Base-by-base conservation (phyloP, 768 basidiomycete genomes). In the Termitomyces titanicus region DNA sequence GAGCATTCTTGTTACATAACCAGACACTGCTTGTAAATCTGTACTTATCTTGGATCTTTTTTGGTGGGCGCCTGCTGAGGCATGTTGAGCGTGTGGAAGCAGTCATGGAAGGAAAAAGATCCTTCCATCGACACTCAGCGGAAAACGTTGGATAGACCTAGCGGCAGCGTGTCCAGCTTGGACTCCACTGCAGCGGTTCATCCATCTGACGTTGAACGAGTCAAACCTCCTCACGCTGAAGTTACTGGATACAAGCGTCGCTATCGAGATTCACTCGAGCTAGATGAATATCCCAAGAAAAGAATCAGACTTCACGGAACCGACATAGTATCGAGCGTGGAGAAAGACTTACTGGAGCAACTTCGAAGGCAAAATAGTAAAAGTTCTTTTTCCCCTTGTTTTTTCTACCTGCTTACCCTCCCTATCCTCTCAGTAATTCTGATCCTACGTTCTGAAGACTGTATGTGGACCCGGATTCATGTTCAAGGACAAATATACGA, bases 71-170 rank as follows among this genome's bases (percentile, higher is more conserved):
- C 29, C 29, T 34, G 29, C 20, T 42, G 29, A 22, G 13, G 50
- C 27, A 83, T 83, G 81, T 65, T 81, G 57, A 79, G 77, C 45
- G 66, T 78, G 45, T 79, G 79, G 75, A 80, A 78, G 60, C 67
- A 77, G 54, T 74, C 77, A 50, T 80, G 79, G 77, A 74, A 70
- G 62, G 70, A 73, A 42, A 68, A 70, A 54, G 69, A 61, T 39
- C 39, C 43, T 38, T 46, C 48, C 34, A 33, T 29, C 47, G 57
- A 51, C 39, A 56, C 57, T 58, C 64, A 62, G 57, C 69, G 67
- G 55, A 44, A 58, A 59, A 61, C 58, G 58, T 61, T 55, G 64
- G 65, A 64, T 66, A 68, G 64, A 66, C 55, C 60, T 56, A 61
- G 63, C 59, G 59, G 60, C 57, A 61, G 61, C 54, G 52, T 52